A percentile compares a stretch with the other conserved stretches of the same genome.
Evolutionary conservation across 257 asterid genomes (phyloP).

Genomic region (Solanum pinnatisectum): DNA sequence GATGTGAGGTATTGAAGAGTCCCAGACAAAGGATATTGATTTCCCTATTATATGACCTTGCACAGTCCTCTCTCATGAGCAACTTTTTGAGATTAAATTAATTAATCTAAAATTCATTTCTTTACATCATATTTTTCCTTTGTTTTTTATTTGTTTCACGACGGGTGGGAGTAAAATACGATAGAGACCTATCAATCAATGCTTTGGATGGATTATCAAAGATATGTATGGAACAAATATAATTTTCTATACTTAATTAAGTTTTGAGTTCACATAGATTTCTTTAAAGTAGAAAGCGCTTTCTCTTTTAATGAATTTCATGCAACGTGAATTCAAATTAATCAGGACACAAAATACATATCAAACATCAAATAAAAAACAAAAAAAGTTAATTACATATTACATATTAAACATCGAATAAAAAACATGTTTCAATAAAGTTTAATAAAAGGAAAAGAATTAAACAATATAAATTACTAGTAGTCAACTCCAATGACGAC

Average conservation of each 20-base stretch:
- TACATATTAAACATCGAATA: background rate
- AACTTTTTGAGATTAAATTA: too few relatives aligned
- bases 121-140: too few relatives aligned
- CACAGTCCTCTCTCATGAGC: too few relatives aligned
- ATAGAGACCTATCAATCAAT: background rate
- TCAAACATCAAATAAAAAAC: background rate
- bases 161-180: too few relatives aligned
- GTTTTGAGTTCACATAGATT: background rate
- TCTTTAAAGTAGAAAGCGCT: too few relatives aligned
- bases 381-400: too few relatives aligned
- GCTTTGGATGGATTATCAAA: background rate
- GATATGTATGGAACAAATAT: background rate
- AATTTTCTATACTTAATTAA: background rate
- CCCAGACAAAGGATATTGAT: too few relatives aligned
- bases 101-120: too few relatives aligned
- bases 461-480: background rate
- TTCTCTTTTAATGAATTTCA: background rate
- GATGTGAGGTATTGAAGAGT: too few relatives aligned
- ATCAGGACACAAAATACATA: background rate
- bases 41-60: too few relatives aligned
- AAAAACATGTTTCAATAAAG: background rate
- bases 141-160: too few relatives aligned
- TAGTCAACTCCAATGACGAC: background rate
- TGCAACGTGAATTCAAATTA: background rate
- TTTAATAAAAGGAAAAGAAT: background rate